These are phyloP conservation scores for Rhypophila decipiens DNA, from an alignment of 495 filamentous ascomycete genomes.

Conservation along the genomic window DNA sequence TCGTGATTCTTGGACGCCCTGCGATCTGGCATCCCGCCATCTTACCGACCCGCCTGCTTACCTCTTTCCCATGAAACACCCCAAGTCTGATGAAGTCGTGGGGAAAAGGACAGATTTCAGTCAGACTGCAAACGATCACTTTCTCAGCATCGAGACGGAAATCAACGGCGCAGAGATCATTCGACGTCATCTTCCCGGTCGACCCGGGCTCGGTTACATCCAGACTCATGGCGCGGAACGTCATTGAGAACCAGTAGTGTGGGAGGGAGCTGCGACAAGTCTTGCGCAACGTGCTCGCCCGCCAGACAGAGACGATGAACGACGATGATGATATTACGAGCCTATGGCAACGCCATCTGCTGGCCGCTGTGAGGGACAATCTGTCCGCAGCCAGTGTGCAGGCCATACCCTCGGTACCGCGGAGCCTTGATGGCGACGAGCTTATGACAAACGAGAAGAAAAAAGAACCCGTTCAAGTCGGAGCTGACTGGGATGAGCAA, in stretches of 20 bases:
- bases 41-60: no score
- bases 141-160: no score
- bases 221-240: no score
- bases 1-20: no score
- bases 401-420: constrained; percentile 5
- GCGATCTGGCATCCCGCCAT: no score
- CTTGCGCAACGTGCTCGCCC: neutral
- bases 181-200: neutral
- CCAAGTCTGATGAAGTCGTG: no score
- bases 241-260: no score
- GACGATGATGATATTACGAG: constrained; percentile 10
- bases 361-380: constrained; percentile 5
- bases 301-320: constrained; percentile 1
- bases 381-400: constrained; percentile 10
- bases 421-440: constrained; percentile 1
- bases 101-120: no score
- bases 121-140: no score
- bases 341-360: constrained; percentile 15
- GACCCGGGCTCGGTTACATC: no score
- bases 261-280: neutral
- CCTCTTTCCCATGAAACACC: no score
- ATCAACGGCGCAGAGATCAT: no score
- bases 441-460: neutral
- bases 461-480: neutral
- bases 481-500: constrained; percentile 13